Base-by-base conservation (phyloP, 2,329 filamentous ascomycete species). In the Thielaviopsis euricoi region DNA sequence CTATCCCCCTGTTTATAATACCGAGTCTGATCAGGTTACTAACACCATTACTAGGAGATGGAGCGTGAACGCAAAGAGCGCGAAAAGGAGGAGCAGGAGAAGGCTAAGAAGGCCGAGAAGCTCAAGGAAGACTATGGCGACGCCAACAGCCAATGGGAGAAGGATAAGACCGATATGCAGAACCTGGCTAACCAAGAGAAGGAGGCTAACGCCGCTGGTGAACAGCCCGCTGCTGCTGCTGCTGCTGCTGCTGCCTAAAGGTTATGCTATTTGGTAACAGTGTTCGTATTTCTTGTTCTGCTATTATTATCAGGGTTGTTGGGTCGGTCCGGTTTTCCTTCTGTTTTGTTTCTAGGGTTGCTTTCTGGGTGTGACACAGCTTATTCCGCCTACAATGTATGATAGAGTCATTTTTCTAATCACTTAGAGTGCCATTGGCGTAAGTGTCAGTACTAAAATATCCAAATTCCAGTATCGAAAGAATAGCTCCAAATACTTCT, bases 71-170 rank as follows among this genome's bases (percentile, higher is more conserved):
- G 86, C 58, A 78, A 87, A 62, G 82, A 81, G 4, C 85, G 83
- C 53, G 91, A 96, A 69, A 79, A 82, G 29, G 89, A 93, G 69
- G 70, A 72, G 40, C 67, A 81, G 64, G 82, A 85, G 61, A 83
- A 85, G 66, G 79, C 80, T 23, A 85, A 89, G 61, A 81, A 82
- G 58, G 75, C 83, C 64, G 83, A 88, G 67, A 88, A 88, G 71
- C 82, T 93, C 61, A 86, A 91, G 65, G 82, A 88, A 57, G 77
- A 86, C 53, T 96, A 94, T 67, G 81, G 85, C 55, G 85, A 91
- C 62, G 74, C 85, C 26, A 84, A 80, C 62, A 76, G 75, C 50
- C 86, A 96, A 67, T 95, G 90, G 89, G 87, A 94, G 67, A 85
- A 90, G 69, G 91, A 96, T 68, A 94, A 93, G 73, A 78, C 82